phyloP scores from a whole-genome alignment of 495 filamentous ascomycete genomes.

The Ascodesmis nigricans region DNA sequence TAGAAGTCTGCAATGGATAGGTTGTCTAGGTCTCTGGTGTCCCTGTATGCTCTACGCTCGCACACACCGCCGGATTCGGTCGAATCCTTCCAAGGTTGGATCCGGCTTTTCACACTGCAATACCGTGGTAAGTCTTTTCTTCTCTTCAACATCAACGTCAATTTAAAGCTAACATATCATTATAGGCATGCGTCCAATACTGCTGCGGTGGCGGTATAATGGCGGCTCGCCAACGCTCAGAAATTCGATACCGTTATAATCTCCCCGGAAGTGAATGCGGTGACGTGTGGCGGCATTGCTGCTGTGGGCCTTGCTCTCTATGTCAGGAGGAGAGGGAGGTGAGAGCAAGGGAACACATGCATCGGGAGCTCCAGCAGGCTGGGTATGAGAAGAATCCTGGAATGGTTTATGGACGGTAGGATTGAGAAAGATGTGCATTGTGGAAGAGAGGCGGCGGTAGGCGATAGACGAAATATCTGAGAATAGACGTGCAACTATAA shows the following conservation, averaged over 20 bases:
- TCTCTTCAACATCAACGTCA: neutral
- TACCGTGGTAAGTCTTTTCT: conserved; percentile 1
- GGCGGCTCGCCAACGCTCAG: conserved; percentile 5
- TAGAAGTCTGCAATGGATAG: neutral
- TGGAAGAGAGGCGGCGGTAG: too few relatives aligned
- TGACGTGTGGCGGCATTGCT: conserved; percentile 4
- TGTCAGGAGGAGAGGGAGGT: conserved; percentile 16
- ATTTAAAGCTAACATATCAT: neutral
- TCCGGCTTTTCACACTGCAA: conserved; percentile 9
- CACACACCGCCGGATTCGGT: conserved; percentile 6
- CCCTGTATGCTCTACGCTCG: conserved; percentile 12
- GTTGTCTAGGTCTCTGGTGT: conserved; percentile 6
- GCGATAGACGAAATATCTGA: too few relatives aligned
- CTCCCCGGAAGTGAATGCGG: conserved; percentile 5
- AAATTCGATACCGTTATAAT: conserved; percentile 14
- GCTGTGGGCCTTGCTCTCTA: conserved; percentile 8
- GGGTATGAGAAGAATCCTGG: too few relatives aligned
- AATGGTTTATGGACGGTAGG: too few relatives aligned
- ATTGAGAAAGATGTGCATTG: too few relatives aligned
- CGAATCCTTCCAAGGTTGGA: conserved; percentile 5
- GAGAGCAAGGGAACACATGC: conserved; percentile 10
- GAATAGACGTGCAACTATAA: too few relatives aligned
- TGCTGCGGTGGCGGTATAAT: neutral
- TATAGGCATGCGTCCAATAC: conserved; percentile 1
- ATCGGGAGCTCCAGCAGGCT: too few relatives aligned